These are phyloP conservation scores for Taphrina populina DNA, from an alignment of 1,139 yeast species.

Conservation along the genomic window DNA sequence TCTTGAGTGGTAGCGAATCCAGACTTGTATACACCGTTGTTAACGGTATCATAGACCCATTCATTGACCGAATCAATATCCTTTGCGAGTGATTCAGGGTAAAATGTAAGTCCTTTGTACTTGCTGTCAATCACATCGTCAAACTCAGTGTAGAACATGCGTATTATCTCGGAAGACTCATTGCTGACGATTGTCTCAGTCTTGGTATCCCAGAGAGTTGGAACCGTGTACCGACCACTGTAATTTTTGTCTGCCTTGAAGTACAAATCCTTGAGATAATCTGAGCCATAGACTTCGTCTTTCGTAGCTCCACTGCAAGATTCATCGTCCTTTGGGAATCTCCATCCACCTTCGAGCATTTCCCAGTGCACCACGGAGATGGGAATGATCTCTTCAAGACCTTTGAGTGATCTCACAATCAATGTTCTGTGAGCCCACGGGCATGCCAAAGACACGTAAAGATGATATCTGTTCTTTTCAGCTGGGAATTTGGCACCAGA, in stretches of 20 bases:
- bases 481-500: slow-evolving; percentile 67
- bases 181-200: slow-evolving; percentile 79
- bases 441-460: slow-evolving; percentile 84
- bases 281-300: slow-evolving; percentile 64
- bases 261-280: slow-evolving; percentile 68
- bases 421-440: slow-evolving; percentile 95
- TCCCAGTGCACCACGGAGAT: slow-evolving; percentile 40
- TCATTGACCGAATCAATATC: slow-evolving; percentile 73
- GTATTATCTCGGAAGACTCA: slow-evolving; percentile 83
- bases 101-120: slow-evolving; percentile 57
- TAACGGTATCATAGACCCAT: slow-evolving; percentile 79
- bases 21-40: slow-evolving; percentile 67
- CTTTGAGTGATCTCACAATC: slow-evolving; percentile 74
- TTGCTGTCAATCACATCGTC: slow-evolving; percentile 53
- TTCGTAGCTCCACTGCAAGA: slow-evolving; percentile 59
- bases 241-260: slow-evolving; percentile 73
- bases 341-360: slow-evolving; percentile 53
- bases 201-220: slow-evolving; percentile 87
- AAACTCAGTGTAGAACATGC: slow-evolving; percentile 76
- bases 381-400: slow-evolving; percentile 56
- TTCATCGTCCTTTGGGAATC: slow-evolving; percentile 55
- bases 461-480: slow-evolving; percentile 77
- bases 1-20: slow-evolving; percentile 87
- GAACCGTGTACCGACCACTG: slow-evolving; percentile 82
- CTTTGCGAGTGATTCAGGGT: slow-evolving; percentile 56